Percentiles rank a stretch among this genome's conserved stretches.
phyloP scores from a whole-genome alignment of 306 rosid species.

The Casuarina glauca region DNA sequence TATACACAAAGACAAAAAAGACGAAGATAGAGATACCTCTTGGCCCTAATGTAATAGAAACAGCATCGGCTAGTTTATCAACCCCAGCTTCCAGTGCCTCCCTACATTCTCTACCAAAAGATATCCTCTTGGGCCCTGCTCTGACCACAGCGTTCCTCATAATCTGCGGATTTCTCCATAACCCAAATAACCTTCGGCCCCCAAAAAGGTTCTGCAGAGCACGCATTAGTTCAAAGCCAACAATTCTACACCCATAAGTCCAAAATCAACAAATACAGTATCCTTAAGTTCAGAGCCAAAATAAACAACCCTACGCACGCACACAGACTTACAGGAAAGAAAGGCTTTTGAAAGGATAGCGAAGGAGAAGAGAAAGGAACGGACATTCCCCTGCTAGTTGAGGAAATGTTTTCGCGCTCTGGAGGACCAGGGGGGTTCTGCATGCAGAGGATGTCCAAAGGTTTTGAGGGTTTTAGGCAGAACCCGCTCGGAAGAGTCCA shows the following conservation, averaged over 20 bases:
- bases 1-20: slow-evolving; percentile 1
- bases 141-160: slow-evolving; percentile 38
- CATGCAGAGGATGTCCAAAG: neutral
- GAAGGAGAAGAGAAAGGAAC: slow-evolving; percentile 28
- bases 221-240: slow-evolving; percentile 6
- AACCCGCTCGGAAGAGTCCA: neutral
- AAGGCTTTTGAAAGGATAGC: slow-evolving; percentile 27
- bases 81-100: slow-evolving; percentile 67
- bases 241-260: neutral
- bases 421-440: neutral
- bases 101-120: slow-evolving; percentile 71
- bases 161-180: slow-evolving; percentile 33
- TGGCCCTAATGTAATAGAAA: slow-evolving; percentile 92
- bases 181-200: slow-evolving; percentile 38
- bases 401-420: neutral
- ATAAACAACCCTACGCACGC: neutral
- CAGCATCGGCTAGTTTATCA: slow-evolving; percentile 95
- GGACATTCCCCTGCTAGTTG: slow-evolving; percentile 19
- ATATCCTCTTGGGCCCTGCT: slow-evolving; percentile 75
- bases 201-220: slow-evolving; percentile 39
- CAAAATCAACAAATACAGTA: neutral
- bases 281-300: neutral
- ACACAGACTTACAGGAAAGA: slow-evolving; percentile 36
- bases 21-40: slow-evolving; percentile 48
- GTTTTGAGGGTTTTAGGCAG: neutral